Evolutionary conservation across 495 filamentous ascomycete genomes (phyloP), one percentile per base, ranked within the genome.

Genomic region (Aspergillus ellipticus): DNA sequence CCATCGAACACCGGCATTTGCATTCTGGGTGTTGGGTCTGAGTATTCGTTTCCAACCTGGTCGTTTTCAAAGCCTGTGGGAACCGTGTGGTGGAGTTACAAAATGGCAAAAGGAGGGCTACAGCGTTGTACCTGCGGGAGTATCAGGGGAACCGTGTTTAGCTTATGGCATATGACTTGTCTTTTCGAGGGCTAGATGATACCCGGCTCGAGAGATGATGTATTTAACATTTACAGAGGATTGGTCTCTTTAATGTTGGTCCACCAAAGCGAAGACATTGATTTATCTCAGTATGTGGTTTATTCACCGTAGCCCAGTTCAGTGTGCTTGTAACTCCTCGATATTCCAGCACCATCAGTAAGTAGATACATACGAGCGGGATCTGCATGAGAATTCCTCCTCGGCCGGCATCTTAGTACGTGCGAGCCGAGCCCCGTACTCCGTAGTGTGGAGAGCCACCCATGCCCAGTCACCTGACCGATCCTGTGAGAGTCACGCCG

Each of bases 1-100:
- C 42, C 54, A 56, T 59, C 20, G 26, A 29, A 24, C 41, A 53
- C 29, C 57, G 39, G 55, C 55, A 62, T 57, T 59, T 59, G 62
- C 62, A 61, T 61, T 57, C 37, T 59, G 51, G 58, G 62, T 59
- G 58, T 65, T 65, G 22, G 41, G 58, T 53, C 45, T 26, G 28
- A 26, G 2, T 26, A 39, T 48, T 41, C 31, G 13, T 39, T 60
- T 24, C 43, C 45, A 37, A 33, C 45, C 10, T 29, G 42, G 31
- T 53, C 17, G n/a, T 42, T 37, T 24, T 24, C 39, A 53, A 42
- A 55, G 45, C 49, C 21, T 19, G 21, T 22, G 24, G 28, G 41
- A 53, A 42, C 22, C 43, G 26, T 47, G 33, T n/a, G 33, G 21
- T 42, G 62, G 58, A 61, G 55, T 64, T 64, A 47, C n/a, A 43